These are phyloP conservation scores for Pseudogymnoascus verrucosus DNA, from an alignment of 2,329 filamentous ascomycete genomes.

Conservation along the genomic window DNA sequence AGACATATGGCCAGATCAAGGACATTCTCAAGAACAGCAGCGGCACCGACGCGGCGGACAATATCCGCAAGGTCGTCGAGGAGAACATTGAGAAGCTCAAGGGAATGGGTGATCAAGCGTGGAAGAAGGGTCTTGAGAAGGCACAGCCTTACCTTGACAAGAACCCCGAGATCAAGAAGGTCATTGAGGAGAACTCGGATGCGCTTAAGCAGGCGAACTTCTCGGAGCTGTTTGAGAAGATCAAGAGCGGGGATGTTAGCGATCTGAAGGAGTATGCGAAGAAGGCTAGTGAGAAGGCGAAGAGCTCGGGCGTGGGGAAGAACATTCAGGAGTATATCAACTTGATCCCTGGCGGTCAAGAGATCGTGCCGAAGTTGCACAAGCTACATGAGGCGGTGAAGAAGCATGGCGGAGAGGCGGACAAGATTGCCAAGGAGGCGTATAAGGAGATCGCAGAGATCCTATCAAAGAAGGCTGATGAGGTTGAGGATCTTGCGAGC, in stretches of 20 bases:
- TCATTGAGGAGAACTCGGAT: constrained; percentile 63
- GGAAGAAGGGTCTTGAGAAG: constrained; percentile 63
- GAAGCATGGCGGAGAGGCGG: constrained; percentile 61
- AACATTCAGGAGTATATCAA: constrained; percentile 50
- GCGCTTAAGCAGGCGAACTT: constrained; percentile 59
- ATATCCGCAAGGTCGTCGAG: constrained; percentile 53
- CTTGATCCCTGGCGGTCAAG: constrained; percentile 54
- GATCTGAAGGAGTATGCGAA: constrained; percentile 55
- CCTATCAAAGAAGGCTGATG: constrained; percentile 49
- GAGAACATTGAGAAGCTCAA: constrained; percentile 62
- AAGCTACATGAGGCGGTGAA: constrained; percentile 57
- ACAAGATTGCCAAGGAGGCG: constrained; percentile 61
- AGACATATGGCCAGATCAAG: constrained; percentile 60
- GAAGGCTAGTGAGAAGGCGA: constrained; percentile 49
- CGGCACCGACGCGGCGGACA: constrained; percentile 45
- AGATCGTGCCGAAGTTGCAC: constrained; percentile 58
- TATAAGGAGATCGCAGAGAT: constrained; percentile 58
- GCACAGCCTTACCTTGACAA: constrained; percentile 67
- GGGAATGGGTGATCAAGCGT: constrained; percentile 63
- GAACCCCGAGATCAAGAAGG: constrained; percentile 65
- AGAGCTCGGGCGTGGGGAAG: constrained; percentile 36
- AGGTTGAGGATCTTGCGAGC: constrained; percentile 51
- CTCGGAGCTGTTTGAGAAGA: constrained; percentile 53
- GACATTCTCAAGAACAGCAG: constrained; percentile 52
- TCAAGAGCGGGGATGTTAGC: constrained; percentile 51